phyloP scores from a whole-genome alignment of 2,329 filamentous ascomycete genomes.

The Pestalotiopsis sp. region DNA sequence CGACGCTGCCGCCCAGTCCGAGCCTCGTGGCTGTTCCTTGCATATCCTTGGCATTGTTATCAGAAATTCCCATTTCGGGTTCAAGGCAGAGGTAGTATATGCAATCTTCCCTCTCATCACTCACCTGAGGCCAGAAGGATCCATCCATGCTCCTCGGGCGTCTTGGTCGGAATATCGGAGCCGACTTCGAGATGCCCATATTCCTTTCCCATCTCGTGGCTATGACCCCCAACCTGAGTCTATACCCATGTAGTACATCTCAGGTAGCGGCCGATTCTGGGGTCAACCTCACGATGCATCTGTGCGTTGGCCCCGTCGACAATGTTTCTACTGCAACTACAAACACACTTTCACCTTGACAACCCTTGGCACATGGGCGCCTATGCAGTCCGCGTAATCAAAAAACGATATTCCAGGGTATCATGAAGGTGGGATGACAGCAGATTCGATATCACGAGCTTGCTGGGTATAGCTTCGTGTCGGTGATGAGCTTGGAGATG shows the following conservation, averaged over 20 bases:
- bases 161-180: background rate
- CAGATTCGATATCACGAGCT: conserved; percentile 5
- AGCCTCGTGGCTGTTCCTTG: background rate
- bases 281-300: conserved; percentile 3
- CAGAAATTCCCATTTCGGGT: background rate
- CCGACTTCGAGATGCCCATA: background rate
- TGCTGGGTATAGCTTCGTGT: background rate
- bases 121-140: background rate
- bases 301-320: background rate
- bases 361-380: conserved; percentile 2
- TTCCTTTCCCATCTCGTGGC: background rate
- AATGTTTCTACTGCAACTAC: background rate
- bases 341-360: background rate
- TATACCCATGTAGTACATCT: background rate
- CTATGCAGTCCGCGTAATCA: conserved; percentile 7
- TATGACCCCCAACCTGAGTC: background rate
- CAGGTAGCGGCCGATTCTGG: background rate
- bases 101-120: background rate
- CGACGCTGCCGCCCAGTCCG: background rate
- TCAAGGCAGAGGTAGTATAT: background rate
- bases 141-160: background rate
- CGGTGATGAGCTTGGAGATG: background rate
- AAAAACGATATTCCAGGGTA: conserved; percentile 4
- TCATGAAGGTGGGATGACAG: conserved; percentile 7
- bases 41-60: background rate